phyloP scores from a whole-genome alignment of 129 eudicot genomes.

The Chrysanthemum lavandulifolium region DNA sequence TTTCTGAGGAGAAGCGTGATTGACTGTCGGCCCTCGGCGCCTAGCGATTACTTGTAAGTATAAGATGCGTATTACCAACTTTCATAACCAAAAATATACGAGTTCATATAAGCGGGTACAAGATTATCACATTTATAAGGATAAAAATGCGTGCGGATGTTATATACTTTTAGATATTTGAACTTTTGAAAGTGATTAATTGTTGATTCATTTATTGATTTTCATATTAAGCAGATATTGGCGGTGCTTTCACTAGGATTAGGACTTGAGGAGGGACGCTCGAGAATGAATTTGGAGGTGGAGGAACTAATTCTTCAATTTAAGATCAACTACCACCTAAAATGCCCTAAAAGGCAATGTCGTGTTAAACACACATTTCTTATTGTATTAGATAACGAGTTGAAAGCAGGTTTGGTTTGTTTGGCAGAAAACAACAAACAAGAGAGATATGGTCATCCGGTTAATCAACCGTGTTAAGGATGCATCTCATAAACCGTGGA shows the following conservation, averaged over 20 bases:
- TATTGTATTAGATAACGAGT: too few species aligned
- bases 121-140: too few species aligned
- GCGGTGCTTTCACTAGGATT: conserved; percentile 60
- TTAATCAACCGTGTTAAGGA: too few species aligned
- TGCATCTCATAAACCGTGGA: too few species aligned
- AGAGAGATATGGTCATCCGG: too few species aligned
- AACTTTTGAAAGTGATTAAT: too few species aligned
- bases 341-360: conserved; percentile 46
- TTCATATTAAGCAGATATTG: conserved; percentile 52
- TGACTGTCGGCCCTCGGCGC: conserved; percentile 77
- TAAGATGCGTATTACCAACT: too few species aligned
- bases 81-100: not conserved
- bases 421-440: too few species aligned
- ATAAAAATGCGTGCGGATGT: too few species aligned
- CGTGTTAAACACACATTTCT: too few species aligned
- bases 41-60: conserved; percentile 75
- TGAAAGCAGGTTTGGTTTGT: too few species aligned
- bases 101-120: too few species aligned
- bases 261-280: conserved; percentile 74
- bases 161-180: not conserved
- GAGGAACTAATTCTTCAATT: conserved; percentile 71
- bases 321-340: conserved; percentile 92
- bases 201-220: not conserved
- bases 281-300: conserved; percentile 83
- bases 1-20: conserved; percentile 68